Evolutionary conservation across 2,329 filamentous ascomycete species (phyloP), one percentile per base, ranked within the genome.

Genomic region (Xylariomycetidae sp.): DNA sequence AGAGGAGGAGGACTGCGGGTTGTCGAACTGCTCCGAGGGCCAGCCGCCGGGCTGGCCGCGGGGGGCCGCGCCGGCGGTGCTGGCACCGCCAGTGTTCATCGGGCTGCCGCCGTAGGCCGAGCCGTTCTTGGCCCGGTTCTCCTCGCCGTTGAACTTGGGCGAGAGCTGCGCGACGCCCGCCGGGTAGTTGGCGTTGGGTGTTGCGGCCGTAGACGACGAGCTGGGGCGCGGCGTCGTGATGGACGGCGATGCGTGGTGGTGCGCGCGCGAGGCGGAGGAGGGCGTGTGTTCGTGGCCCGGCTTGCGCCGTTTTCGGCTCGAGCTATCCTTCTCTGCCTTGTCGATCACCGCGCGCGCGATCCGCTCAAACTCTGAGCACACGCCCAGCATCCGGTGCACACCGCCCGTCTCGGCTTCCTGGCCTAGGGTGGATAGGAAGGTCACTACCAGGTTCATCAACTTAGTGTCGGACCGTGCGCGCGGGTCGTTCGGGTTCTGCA

Each of bases 311-410:
- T 86, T 78, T 38, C 85, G 77, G 5, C 77, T 80, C 17, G 81
- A 74, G 22, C 84, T 76, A 32, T 96, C 90, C 51, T 83, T 87
- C 54, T 96, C 90, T 1, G 86, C 77, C 57, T 89, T 94, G 39
- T 96, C 90, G 28, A 96, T 79, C 7, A 95, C 87, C 3, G 88
- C 79, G 53, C 82, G 86, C 22, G 88, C 88, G 44, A 98, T 95
- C 38, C 92, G 79, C 58, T 95, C 89, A 49, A 98, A 98, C 53
- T 98, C 92, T n/a, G 85, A 78, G 58, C 90, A 96, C 1, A 96
- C 82, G 16, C 82, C 83, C 13, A 95, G 74, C 87, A 96, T 96
- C 31, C 92, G 84, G 55, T 87, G 86, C 5, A 96, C 86, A 49
- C 86, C 89, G 25, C 88, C 85, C 37, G 89, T 92, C 37, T 88